phyloP scores from a whole-genome alignment of 1,139 yeast species.

The Yamadazyma atlantica region DNA sequence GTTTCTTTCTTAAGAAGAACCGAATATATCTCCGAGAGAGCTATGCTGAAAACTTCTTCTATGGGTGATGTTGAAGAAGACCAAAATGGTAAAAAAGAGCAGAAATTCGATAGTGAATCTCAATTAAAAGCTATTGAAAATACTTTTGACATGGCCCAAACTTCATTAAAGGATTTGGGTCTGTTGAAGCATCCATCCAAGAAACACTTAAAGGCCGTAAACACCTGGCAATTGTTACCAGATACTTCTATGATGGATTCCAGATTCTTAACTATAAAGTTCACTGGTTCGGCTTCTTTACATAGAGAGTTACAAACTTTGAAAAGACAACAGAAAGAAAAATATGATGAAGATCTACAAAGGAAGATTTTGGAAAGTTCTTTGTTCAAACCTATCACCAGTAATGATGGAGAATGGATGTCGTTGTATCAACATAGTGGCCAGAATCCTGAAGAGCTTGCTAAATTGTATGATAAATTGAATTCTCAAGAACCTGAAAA shows the following conservation, averaged over 20 bases:
- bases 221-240: constrained; percentile 80
- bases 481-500: constrained; percentile 52
- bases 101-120: constrained; percentile 54
- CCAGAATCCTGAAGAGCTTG: constrained; percentile 16
- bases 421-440: constrained; percentile 56
- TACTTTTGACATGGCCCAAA: constrained; percentile 65
- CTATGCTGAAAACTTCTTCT: constrained; percentile 19
- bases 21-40: constrained; percentile 71
- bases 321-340: constrained; percentile 37
- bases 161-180: constrained; percentile 43
- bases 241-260: constrained; percentile 88
- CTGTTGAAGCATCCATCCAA: constrained; percentile 73
- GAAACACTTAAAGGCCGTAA: constrained; percentile 70
- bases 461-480: constrained; percentile 41
- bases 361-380: constrained; percentile 56
- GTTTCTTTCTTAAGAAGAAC: constrained; percentile 93
- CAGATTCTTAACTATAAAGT: constrained; percentile 66
- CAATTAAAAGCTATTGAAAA: constrained; percentile 71
- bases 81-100: constrained; percentile 14
- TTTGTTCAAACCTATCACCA: constrained; percentile 70
- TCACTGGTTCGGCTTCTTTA: constrained; percentile 77
- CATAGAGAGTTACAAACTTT: constrained; percentile 35
- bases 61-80: constrained; percentile 9
- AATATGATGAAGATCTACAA: constrained; percentile 40
- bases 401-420: constrained; percentile 81